Evolutionary conservation across 495 filamentous ascomycete species (phyloP), one percentile per base, ranked within the genome.

Genomic region (Penicillium cataractarum): DNA sequence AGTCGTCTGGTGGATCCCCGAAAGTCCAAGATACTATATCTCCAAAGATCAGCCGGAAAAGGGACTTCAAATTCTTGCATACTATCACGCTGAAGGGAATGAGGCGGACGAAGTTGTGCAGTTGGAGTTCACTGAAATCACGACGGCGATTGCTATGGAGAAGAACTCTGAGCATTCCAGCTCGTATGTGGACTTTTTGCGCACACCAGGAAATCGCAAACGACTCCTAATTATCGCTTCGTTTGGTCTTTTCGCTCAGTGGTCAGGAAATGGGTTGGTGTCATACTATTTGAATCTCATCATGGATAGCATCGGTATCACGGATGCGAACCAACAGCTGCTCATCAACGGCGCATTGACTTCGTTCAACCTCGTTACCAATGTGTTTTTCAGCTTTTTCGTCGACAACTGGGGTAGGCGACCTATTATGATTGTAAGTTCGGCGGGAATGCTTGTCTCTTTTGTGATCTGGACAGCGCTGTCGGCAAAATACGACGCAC

Each of bases 141-240:
- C 67, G 31, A 65, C 71, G 26, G 67, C 77, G 8, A 70, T 80
- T 27, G 65, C 62, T 1, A 58, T 73, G 56, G 76, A 79, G 53
- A 72, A 77, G 65, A 64, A 70, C 33, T 65, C 69, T 27, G 74
- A 80, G 49, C 67, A 68, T 56, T 71, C 59, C 27, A 64, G 71
- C 42, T 83, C 75, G 65, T 54, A 66, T 37, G 22, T 50, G 48
- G 87, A 90, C 62, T 86, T 91, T 77, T 76, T 91, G 78, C 75
- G 74, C 50, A 90, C 88, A 58, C 84, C 82, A 71, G 89, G 89
- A 60, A 92, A 92, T 76, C 83, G 86, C 8, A 87, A 87, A 67
- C 82, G 88, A 27, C 67, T 90, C 5, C 57, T 72, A 40, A 73
- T 91, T 27, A 80, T 87, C 33, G 71, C 87, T 39, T 82, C 82